Evolutionary conservation across 331 rosid species (phyloP).

Genomic region (Ulmus americana): DNA sequence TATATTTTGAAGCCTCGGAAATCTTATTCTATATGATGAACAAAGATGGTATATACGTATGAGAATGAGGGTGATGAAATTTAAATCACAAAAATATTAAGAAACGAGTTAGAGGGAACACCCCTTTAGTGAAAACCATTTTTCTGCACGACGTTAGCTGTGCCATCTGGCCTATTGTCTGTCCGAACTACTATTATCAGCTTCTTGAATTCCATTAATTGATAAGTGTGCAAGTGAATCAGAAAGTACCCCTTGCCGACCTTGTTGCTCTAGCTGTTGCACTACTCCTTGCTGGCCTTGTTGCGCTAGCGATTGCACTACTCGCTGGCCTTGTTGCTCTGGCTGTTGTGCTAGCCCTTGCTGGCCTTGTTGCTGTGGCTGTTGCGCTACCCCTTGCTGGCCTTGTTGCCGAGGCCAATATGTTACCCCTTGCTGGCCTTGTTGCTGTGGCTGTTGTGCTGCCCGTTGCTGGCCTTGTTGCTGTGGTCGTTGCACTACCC

Average conservation of each 20-base stretch:
- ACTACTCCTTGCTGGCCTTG: background rate
- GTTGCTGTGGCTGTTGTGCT: too few relatives aligned
- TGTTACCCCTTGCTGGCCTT: too few relatives aligned
- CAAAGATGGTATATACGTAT: background rate
- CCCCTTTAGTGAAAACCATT: constrained; percentile 2
- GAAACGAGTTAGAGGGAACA: background rate
- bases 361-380: too few relatives aligned
- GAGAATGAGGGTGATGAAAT: background rate
- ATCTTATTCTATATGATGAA: too few relatives aligned
- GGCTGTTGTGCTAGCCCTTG: too few relatives aligned
- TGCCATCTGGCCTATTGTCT: constrained; percentile 6
- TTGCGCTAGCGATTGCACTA: too few relatives aligned
- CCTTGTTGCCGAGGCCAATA: too few relatives aligned
- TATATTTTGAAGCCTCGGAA: too few relatives aligned
- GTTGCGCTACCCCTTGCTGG: too few relatives aligned
- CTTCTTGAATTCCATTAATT: constrained; percentile 18
- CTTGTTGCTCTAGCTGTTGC: constrained; percentile 18
- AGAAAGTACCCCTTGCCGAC: constrained; percentile 9
- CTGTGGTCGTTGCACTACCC: too few relatives aligned
- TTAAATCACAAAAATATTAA: constrained; percentile 1
- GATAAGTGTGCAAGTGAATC: constrained; percentile 22
- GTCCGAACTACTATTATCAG: constrained; percentile 17
- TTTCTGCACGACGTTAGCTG: constrained; percentile 24
- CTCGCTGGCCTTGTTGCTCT: too few relatives aligned
- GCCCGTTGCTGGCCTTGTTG: too few relatives aligned